Evolutionary conservation across 805 yeast species (phyloP).

Genomic region (Torulaspora maleeae): DNA sequence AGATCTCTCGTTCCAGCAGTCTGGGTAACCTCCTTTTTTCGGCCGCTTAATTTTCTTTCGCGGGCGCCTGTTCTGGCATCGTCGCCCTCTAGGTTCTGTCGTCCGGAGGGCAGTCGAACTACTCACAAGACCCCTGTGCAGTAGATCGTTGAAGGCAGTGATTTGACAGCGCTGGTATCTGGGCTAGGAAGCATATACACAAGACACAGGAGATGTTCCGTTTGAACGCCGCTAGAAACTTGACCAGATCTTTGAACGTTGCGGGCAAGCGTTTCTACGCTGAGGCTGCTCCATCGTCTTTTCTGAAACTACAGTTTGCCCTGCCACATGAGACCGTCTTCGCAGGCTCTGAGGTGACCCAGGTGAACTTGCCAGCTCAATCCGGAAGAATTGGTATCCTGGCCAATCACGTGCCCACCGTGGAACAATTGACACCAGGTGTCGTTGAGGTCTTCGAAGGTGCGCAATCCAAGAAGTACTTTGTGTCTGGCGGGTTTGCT

Average conservation of each 20-base stretch:
- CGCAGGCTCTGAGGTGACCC: slow-evolving; percentile 46
- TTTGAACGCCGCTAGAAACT: slow-evolving; percentile 19
- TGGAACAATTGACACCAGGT: slow-evolving; percentile 96
- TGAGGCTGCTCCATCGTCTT: slow-evolving; percentile 65
- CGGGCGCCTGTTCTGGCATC: not conserved
- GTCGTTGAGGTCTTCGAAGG: slow-evolving; percentile 85
- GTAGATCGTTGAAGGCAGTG: too few species aligned
- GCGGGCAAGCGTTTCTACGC: slow-evolving; percentile 83
- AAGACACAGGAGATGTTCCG: slow-evolving; percentile 24
- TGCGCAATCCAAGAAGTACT: slow-evolving; percentile 70
- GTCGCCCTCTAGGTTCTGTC: not conserved
- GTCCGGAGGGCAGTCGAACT: not conserved
- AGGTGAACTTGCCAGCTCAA: slow-evolving; percentile 93
- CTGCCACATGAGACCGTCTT: slow-evolving; percentile 77
- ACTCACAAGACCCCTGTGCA: too few species aligned
- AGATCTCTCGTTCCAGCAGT: not conserved
- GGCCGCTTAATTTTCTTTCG: too few species aligned
- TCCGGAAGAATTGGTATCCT: slow-evolving; percentile 95
- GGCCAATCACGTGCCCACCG: slow-evolving; percentile 96
- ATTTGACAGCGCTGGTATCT: too few species aligned
- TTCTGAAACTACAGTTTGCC: slow-evolving; percentile 82
- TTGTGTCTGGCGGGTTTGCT: slow-evolving; percentile 95
- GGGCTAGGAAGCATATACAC: not conserved
- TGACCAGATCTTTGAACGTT: slow-evolving; percentile 41
- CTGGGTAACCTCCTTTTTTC: not conserved